Percentiles rank a stretch among this genome's conserved stretches.
These are phyloP conservation scores for Pseudophaeomoniella oleicola DNA, from an alignment of 2,329 filamentous ascomycete species.

Conservation along the genomic window DNA sequence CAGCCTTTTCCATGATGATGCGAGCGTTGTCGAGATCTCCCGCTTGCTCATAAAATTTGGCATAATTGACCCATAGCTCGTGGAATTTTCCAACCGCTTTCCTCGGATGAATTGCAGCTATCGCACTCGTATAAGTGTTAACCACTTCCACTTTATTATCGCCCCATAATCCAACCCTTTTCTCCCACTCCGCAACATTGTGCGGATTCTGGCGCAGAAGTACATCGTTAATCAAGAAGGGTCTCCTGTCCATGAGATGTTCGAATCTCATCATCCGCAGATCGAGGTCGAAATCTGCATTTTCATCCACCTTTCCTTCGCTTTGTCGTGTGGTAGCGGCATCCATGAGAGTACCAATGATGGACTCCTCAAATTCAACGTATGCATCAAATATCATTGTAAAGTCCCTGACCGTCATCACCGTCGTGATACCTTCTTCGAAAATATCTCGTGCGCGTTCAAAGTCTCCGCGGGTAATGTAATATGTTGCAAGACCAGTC, in stretches of 20 bases:
- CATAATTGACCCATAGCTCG: conserved; percentile 91
- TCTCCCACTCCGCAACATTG: conserved; percentile 94
- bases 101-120: conserved; percentile 83
- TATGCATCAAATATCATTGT: conserved; percentile 94
- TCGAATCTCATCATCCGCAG: conserved; percentile 97
- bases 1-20: conserved; percentile 92
- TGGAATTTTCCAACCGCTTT: conserved; percentile 89
- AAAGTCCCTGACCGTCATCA: conserved; percentile 97
- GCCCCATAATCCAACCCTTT: conserved; percentile 88
- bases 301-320: conserved; percentile 61
- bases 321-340: conserved; percentile 66
- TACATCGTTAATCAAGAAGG: conserved; percentile 93
- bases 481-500: conserved; percentile 90
- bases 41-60: conserved; percentile 87
- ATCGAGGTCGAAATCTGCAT: conserved; percentile 86
- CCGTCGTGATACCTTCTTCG: conserved; percentile 90
- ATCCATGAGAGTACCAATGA: conserved; percentile 85
- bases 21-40: conserved; percentile 73
- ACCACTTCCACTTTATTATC: conserved; percentile 85
- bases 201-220: conserved; percentile 89
- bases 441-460: conserved; percentile 87
- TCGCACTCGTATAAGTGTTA: conserved; percentile 87
- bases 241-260: conserved; percentile 90
- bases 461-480: conserved; percentile 85
- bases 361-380: conserved; percentile 89